These are phyloP conservation scores for Vaccinium darrowii DNA, from an alignment of 148 eudicot genomes.

Conservation along the genomic window DNA sequence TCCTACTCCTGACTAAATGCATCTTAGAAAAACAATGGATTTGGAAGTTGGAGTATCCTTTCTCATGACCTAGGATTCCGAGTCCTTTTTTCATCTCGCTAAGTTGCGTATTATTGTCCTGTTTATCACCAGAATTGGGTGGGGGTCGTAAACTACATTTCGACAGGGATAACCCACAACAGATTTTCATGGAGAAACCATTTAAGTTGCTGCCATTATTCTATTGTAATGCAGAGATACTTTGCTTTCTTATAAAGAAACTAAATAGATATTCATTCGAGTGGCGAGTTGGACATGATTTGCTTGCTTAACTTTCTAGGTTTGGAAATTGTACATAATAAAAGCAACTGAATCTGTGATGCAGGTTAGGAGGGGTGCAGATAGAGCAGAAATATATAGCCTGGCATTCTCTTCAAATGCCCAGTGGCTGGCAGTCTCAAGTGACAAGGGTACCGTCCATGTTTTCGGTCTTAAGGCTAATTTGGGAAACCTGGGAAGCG, in stretches of 20 bases:
- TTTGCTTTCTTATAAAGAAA: neutral
- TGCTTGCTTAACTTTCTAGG: neutral
- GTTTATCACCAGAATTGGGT: neutral
- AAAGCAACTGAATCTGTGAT: slow-evolving; percentile 14
- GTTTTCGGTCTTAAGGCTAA: slow-evolving; percentile 69
- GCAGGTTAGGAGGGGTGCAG: slow-evolving; percentile 92
- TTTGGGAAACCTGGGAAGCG: slow-evolving; percentile 45
- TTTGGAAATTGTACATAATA: neutral
- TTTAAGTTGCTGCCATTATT: neutral
- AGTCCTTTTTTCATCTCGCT: neutral
- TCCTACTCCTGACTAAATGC: neutral
- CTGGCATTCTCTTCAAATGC: slow-evolving; percentile 83
- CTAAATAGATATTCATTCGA: too few relatives aligned
- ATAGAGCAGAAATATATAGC: slow-evolving; percentile 86
- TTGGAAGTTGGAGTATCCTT: neutral
- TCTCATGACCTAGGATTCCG: neutral
- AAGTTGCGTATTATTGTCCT: neutral
- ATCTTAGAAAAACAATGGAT: neutral
- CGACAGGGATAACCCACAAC: neutral
- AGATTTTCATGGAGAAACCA: neutral
- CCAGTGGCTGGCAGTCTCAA: slow-evolving; percentile 89
- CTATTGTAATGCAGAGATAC: neutral
- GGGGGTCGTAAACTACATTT: neutral
- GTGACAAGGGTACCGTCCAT: slow-evolving; percentile 92
- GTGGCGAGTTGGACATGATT: neutral